Conservation (phyloP, 2,329 filamentous ascomycete genomes). For the Aspergillus vadensis region DNA sequence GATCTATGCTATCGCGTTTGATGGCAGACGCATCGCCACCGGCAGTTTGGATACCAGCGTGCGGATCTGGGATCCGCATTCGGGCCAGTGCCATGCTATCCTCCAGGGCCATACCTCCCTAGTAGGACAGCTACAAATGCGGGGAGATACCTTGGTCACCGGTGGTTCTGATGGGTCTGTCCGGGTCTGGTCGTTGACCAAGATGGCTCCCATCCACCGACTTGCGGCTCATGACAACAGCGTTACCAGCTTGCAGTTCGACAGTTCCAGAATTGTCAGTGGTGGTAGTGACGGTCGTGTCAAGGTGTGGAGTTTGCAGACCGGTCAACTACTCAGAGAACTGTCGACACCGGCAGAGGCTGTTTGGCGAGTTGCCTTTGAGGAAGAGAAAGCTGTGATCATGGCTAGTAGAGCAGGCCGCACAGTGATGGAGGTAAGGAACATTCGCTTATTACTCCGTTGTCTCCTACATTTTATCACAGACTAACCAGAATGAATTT, state of each 20-base stretch:
- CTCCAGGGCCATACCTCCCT: conserved; percentile 96
- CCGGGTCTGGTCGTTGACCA: conserved; percentile 90
- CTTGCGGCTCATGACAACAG: conserved; percentile 97
- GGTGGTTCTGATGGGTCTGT: conserved; percentile 96
- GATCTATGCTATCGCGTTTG: conserved; percentile 98
- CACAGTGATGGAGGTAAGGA: conserved; percentile 93
- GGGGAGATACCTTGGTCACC: conserved; percentile 90
- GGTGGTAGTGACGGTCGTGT: conserved; percentile 96
- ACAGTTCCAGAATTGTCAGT: conserved; percentile 91
- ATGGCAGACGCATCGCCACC: conserved; percentile 88
- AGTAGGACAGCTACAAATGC: conserved; percentile 94
- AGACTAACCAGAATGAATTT: conserved; percentile 33
- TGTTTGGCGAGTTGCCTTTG: conserved; percentile 96
- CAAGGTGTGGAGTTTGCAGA: conserved; percentile 97
- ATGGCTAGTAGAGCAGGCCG: conserved; percentile 82
- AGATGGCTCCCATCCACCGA: conserved; percentile 88
- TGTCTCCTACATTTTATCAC: neutral
- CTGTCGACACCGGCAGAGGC: conserved; percentile 89
- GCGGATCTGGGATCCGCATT: conserved; percentile 89
- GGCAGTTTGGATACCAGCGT: conserved; percentile 96
- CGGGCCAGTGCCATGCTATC: conserved; percentile 84
- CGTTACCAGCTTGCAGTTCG: conserved; percentile 95
- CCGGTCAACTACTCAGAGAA: conserved; percentile 85
- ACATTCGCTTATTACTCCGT: neutral
- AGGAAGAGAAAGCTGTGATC: conserved; percentile 96